These are phyloP conservation scores for Globisporangium okanoganense DNA, from an alignment of 352 stramenopile species.

Conservation along the genomic window DNA sequence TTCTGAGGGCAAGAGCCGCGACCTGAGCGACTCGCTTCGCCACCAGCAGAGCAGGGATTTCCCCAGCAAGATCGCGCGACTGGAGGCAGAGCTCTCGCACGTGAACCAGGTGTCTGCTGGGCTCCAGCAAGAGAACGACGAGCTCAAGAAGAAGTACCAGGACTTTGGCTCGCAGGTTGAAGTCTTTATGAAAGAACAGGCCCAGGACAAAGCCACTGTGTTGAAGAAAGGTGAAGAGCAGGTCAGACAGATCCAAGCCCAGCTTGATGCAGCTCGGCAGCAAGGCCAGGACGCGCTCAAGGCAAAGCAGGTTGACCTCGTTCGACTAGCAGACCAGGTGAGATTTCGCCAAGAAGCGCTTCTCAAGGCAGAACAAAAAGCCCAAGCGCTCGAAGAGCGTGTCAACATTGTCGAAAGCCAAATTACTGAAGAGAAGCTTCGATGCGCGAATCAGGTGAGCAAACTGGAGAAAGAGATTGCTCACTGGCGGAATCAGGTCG, in stretches of 20 bases:
- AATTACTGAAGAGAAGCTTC: conserved; percentile 43
- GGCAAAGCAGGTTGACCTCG: conserved; percentile 49
- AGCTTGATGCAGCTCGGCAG: conserved; percentile 30
- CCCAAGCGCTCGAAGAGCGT: conserved; percentile 33
- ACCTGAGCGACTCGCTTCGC: conserved; percentile 36
- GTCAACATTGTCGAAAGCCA: conserved; percentile 24
- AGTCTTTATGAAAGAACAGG: conserved; percentile 69
- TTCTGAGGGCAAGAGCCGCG: conserved; percentile 38
- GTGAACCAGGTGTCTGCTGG: conserved; percentile 25
- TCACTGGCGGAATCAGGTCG: conserved; percentile 34
- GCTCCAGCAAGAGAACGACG: conserved; percentile 49
- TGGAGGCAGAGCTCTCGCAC: conserved; percentile 47
- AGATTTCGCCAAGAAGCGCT: conserved; percentile 58
- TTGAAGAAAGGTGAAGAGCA: conserved; percentile 31
- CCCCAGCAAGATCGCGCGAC: conserved; percentile 37
- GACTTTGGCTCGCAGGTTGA: conserved; percentile 75
- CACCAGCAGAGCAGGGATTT: conserved; percentile 46
- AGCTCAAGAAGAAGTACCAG: conserved; percentile 61
- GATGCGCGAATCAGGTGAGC: conserved; percentile 26
- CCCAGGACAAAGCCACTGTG: conserved; percentile 36
- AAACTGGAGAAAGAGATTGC: conserved; percentile 55
- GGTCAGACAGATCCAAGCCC: conserved; percentile 26
- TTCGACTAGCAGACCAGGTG: conserved; percentile 44
- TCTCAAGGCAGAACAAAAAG: conserved; percentile 48
- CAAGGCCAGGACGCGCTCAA: conserved; percentile 44